Evolutionary conservation across 2,329 filamentous ascomycete genomes (phyloP), one percentile per base, ranked within the genome.

Genomic region (Fusarium incarnatum): DNA sequence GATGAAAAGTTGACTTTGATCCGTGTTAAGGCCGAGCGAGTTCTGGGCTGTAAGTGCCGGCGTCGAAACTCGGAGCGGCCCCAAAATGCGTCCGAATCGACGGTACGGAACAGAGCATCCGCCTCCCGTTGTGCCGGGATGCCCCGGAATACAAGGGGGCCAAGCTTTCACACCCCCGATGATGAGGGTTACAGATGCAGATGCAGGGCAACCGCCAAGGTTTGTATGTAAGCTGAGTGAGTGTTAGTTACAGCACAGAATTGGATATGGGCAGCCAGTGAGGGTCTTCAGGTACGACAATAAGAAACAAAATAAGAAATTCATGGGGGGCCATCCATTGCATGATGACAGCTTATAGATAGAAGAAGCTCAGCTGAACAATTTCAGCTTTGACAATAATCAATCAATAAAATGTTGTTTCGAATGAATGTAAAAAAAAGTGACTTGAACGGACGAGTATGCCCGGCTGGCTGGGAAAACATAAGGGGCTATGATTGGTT

Each of bases 71-170:
- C 52, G 62, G 44, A 56, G 57, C 57, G 41, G 66, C 34, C 41
- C 47, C 47, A 64, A 47, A 66, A 54, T 37, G 45, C 64, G 49
- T 42, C 66, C 58, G 59, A 71, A 54, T 53, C 32, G 45, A 69
- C 55, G 67, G 63, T 53, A 60, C 67, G 67, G 67, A 66, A 71
- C 45, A 42, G 16, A 56, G 58, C 46, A 64, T 56, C 67, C 67
- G 68, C 53, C 37, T 42, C 44, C 67, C 63, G 67, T n/a, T 50
- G 25, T 37, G 20, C 64, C 64, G 64, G 68, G 68, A 64, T 71
- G 59, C 68, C 64, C 68, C 67, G 67, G 67, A 64, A 50, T 53
- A 66, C 20, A 60, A 22, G 44, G 47, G 18, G 55, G 44, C 44
- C 37, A 66, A 61, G 49, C 56, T 48, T 61, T 61, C 16, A 42